phyloP scores from a whole-genome alignment of 208 protist species.

The Acanthamoeba rhysodes region DNA sequence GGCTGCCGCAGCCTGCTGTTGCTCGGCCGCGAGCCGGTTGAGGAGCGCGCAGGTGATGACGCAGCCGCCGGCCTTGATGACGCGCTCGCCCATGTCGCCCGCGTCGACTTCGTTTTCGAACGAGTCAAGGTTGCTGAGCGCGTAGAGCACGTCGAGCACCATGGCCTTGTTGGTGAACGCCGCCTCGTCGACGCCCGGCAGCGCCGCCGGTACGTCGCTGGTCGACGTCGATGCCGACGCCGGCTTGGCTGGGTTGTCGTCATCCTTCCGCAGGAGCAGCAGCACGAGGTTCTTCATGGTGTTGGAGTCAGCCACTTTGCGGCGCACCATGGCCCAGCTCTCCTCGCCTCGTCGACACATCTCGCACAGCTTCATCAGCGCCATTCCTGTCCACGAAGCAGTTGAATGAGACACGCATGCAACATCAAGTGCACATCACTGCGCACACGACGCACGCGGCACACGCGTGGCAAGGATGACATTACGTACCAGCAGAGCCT shows the following conservation, averaged over 20 bases:
- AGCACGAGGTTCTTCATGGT: constrained; percentile 68
- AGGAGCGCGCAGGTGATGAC: constrained; percentile 67
- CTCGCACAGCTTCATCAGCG: constrained; percentile 76
- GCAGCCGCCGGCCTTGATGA: constrained; percentile 72
- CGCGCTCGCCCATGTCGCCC: constrained; percentile 61
- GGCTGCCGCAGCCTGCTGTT: too few species aligned
- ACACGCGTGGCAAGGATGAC: neutral
- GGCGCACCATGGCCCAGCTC: constrained; percentile 43
- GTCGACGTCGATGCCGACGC: neutral
- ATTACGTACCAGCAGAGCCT: constrained; percentile 33
- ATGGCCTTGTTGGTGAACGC: constrained; percentile 69
- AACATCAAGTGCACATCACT: neutral
- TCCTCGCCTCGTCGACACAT: constrained; percentile 62
- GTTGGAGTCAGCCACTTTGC: constrained; percentile 49
- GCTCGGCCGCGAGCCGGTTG: constrained; percentile 20
- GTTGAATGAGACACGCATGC: neutral
- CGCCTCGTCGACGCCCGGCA: constrained; percentile 25
- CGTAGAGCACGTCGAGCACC: constrained; percentile 74
- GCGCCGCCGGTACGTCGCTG: neutral
- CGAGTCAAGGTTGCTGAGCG: constrained; percentile 57
- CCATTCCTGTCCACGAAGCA: constrained; percentile 23
- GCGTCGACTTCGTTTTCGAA: constrained; percentile 69
- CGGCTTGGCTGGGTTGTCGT: neutral
- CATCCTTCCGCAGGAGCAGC: constrained; percentile 67
- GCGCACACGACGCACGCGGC: neutral